Conservation (phyloP, 345 rosid genomes). For the Rubroshorea leprosula region DNA sequence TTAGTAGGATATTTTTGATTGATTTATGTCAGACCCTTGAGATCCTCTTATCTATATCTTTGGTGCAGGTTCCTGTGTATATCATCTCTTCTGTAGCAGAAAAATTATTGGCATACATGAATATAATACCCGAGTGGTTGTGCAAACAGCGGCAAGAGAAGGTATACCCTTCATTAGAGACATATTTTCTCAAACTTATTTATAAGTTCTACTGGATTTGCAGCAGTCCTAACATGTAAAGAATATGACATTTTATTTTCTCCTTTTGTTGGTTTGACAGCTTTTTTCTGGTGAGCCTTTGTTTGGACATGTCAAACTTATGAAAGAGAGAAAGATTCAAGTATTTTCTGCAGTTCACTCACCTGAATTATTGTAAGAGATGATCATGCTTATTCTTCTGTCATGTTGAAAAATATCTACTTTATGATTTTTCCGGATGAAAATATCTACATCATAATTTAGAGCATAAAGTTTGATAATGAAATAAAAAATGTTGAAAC, state of each 20-base stretch:
- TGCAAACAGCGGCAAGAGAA: conserved; percentile 71
- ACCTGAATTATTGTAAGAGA: conserved; percentile 59
- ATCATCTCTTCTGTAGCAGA: conserved; percentile 69
- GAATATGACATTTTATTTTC: not conserved
- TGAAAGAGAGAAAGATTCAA: conserved; percentile 54
- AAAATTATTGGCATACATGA: conserved; percentile 69
- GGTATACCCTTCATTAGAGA: conserved; percentile 31
- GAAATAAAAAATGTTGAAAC: not conserved
- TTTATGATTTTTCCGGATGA: no score
- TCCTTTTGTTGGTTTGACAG: conserved; percentile 41
- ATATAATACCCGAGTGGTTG: conserved; percentile 80
- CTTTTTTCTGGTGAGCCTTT: conserved; percentile 74
- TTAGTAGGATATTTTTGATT: no score
- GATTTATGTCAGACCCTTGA: no score
- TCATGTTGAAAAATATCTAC: no score
- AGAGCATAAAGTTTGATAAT: not conserved
- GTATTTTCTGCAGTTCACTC: conserved; percentile 72
- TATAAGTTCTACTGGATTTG: conserved; percentile 4
- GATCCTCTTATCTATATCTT: not conserved
- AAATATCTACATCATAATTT: no score
- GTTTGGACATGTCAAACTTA: conserved; percentile 55
- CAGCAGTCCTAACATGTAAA: not conserved
- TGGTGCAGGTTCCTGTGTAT: conserved; percentile 67
- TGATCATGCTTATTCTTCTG: not conserved
- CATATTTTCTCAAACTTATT: conserved; percentile 6